Base-by-base conservation (phyloP, 371 early-diverging fungal species). In the Entomophthora muscae region DNA sequence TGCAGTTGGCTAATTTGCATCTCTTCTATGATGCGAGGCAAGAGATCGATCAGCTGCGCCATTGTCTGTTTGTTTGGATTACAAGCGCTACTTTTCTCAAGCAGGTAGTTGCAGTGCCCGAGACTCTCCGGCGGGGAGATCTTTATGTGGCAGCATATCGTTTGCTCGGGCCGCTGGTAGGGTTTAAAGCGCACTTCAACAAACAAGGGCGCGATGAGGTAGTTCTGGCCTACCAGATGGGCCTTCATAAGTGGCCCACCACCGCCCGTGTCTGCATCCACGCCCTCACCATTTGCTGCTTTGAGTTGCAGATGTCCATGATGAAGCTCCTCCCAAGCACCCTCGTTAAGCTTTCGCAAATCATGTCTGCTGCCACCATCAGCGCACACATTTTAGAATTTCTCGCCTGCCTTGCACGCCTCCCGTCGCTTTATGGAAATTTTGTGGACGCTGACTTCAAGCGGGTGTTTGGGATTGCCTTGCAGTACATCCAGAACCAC, bases 381-480 rank as follows among this genome's bases (percentile, higher is more conserved):
- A 84, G 88, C 30, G 89, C 89, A 3, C 88, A 87, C 66, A 87
- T 91, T 63, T 73, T 97, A 29, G 94, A 94, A 72, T 95, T 95
- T 69, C 74, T 95, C 23, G 86, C 89, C 21, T 79, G 83, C 0
- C 72, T 97, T 5, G 90, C 91, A 5, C 78, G 89, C 17, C 70
- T 89, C n/a, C 91, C 90, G 2, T 72, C 76, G 29, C 67, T 97
- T 0, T 87, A 86, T 67, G 80, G 82, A 29, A 91, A 92, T 71
- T 86, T 93, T 54, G 85, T 83, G 0, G 86, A 86, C 23, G 76
- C 73, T 29, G 93, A 93, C 70, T 90, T 86, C 66, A 86, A 84
- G 65, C 77, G 83, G 28, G 83, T 97, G n/a, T 92, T 95, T 77
- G 90, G 87, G 1, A 91, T 95, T 64, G 90, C 93, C 0, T 71